Evolutionary conservation across 768 basidiomycete genomes (phyloP).

Genomic region (button mushroom (Agaricus bisporus)): DNA sequence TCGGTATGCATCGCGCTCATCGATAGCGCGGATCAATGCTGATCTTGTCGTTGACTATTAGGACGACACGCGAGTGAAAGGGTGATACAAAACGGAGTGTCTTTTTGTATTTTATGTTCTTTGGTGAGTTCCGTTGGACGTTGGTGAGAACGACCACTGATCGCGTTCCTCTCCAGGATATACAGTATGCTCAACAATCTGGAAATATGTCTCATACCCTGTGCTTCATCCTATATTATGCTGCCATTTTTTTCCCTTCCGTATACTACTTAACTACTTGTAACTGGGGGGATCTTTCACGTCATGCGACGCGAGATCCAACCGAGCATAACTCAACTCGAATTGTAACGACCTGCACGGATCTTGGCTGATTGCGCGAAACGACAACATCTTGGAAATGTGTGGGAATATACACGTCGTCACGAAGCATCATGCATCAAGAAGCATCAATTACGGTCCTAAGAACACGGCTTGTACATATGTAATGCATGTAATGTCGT

Average conservation of each 20-base stretch:
- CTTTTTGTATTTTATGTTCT: not conserved
- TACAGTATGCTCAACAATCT: too few relatives aligned
- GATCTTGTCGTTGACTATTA: not conserved
- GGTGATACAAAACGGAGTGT: not conserved
- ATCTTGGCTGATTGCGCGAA: not conserved
- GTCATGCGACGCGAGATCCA: too few relatives aligned
- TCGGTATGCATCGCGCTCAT: constrained; percentile 3
- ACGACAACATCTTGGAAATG: not conserved
- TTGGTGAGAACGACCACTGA: not conserved
- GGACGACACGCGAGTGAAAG: constrained; percentile 1
- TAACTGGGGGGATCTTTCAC: too few relatives aligned
- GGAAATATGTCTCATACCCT: too few relatives aligned
- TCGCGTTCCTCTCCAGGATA: too few relatives aligned
- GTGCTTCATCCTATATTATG: too few relatives aligned
- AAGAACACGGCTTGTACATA: too few relatives aligned
- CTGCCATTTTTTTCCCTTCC: not conserved
- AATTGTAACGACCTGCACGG: not conserved
- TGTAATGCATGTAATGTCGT: too few relatives aligned
- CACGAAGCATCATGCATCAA: too few relatives aligned
- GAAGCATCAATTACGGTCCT: too few relatives aligned
- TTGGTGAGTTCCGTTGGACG: not conserved
- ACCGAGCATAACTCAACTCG: not conserved
- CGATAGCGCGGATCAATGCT: not conserved
- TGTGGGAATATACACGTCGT: too few relatives aligned
- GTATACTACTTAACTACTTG: constrained; percentile 4